Evolutionary conservation across 2,329 filamentous ascomycete genomes (phyloP), one percentile per base, ranked within the genome.

Genomic region (Colletotrichum higginsianum): DNA sequence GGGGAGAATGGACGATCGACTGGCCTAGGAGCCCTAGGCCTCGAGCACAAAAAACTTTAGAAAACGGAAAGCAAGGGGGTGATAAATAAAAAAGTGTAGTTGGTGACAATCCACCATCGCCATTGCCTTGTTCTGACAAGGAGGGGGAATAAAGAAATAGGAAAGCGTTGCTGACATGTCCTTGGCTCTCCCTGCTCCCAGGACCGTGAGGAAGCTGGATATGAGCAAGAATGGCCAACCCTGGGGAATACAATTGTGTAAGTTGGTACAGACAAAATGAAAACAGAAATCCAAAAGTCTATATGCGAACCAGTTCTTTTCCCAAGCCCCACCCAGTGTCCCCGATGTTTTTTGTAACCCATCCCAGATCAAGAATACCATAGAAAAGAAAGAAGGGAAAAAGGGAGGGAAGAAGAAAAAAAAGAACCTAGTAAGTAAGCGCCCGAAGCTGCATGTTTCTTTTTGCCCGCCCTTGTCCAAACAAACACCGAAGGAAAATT

Each of bases 241-340:
- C 53, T 40, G n/a, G 42, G 49, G 57, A 67, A 65, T 50, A 64
- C 58, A 61, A 30, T 38, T 52, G 69, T 62, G 18, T 21, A 21
- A 55, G 57, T 63, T 61, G 23, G 56, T 56, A 66, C 52, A 61
- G 53, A 40, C n/a, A 72, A 65, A 65, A 67, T 44, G 18, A 66
- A 57, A 72, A n/a, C 2, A 13, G 46, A 71, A 62, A 57, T 52
- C 21, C 38, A 47, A 65, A 62, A 68, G 71, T 73, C 71, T 74
- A 72, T 73, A 74, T 74, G 67, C 66, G 67, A 73, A 73, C 52
- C 55, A 67, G 56, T 73, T 73, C 71, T 74, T 74, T 74, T 68
- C 65, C 73, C 70, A 73, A 50, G 60, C 73, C 73, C 8, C 30
- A 35, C 8, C 30, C 30, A 35, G 40, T 42, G 52, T 63, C 66